A percentile compares a stretch with the other conserved stretches of the same genome.
Conservation (phyloP, 805 yeast species). For the Candida coleopterorum region DNA sequence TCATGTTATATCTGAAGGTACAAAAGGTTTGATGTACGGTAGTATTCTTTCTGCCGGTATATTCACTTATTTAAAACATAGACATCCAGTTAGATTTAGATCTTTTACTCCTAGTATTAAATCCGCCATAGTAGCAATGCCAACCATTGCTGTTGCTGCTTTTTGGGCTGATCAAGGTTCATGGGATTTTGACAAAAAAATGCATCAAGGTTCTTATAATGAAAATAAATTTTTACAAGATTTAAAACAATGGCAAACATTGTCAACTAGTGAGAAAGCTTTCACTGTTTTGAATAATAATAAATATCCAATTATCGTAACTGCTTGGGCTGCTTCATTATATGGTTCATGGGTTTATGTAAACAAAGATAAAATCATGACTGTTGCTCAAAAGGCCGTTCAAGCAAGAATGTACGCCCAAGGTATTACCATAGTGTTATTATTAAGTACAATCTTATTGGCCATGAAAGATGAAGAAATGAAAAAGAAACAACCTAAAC, state of each 20-base stretch:
- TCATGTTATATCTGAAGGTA: constrained; percentile 31
- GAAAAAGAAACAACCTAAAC: constrained; percentile 30
- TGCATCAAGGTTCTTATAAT: constrained; percentile 28
- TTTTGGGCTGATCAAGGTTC: constrained; percentile 44
- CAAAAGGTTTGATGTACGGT: constrained; percentile 36
- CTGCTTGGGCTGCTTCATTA: constrained; percentile 37
- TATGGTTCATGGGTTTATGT: constrained; percentile 72
- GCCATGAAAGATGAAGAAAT: constrained; percentile 60
- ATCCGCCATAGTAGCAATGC: constrained; percentile 34
- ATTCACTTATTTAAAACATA: constrained; percentile 26
- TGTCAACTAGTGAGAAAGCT: constrained; percentile 26
- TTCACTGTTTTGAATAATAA: constrained; percentile 24
- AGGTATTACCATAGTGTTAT: constrained; percentile 65
- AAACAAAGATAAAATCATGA: constrained; percentile 69
- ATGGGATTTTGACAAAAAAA: constrained; percentile 35
- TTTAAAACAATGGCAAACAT: constrained; percentile 29
- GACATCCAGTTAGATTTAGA: constrained; percentile 29
- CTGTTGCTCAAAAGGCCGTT: constrained; percentile 73
- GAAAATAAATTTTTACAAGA: constrained; percentile 29
- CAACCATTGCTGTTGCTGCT: constrained; percentile 33
- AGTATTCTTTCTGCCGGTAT: constrained; percentile 26
- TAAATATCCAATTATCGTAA: constrained; percentile 32
- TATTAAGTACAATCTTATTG: constrained; percentile 65
- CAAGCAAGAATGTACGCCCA: constrained; percentile 93
- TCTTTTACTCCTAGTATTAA: constrained; percentile 36